A percentile compares a stretch with the other conserved stretches of the same genome.
Evolutionary conservation across 305 asterid species (phyloP).

Genomic region (Fraxinus sp.): DNA sequence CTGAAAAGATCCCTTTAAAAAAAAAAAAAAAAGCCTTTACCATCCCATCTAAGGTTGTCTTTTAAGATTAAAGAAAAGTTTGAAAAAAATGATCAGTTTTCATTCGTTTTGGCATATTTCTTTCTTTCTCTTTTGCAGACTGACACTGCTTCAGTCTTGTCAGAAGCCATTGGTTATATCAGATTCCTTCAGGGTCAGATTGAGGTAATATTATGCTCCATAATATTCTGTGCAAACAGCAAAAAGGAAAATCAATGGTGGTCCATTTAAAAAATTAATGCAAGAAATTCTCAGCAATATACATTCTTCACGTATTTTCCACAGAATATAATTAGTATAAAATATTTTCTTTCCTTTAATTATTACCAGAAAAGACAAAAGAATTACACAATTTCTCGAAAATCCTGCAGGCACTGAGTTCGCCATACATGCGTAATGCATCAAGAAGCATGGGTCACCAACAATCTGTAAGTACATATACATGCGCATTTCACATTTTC

Average conservation of each 20-base stretch:
- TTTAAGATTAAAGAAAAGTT: slow-evolving; percentile 26
- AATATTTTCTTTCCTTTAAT: no score
- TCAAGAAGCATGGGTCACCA: slow-evolving; percentile 39
- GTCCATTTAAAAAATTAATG: background rate
- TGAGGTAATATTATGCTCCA: slow-evolving; percentile 44
- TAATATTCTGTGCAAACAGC: slow-evolving; percentile 9
- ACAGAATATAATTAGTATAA: no score
- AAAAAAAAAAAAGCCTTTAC: background rate
- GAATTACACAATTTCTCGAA: background rate
- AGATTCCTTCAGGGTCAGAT: slow-evolving; percentile 86
- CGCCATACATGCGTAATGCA: slow-evolving; percentile 47
- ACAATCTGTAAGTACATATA: slow-evolving; percentile 33
- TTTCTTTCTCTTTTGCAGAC: slow-evolving; percentile 66
- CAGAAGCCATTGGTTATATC: slow-evolving; percentile 84
- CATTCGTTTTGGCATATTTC: background rate
- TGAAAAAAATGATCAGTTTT: background rate
- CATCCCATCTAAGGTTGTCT: slow-evolving; percentile 35
- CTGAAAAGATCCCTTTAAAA: background rate
- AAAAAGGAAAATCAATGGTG: background rate
- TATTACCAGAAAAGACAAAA: background rate
- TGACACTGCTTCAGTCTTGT: slow-evolving; percentile 90
- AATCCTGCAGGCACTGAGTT: slow-evolving; percentile 45
- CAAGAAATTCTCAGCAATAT: background rate
- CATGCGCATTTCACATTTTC: slow-evolving; percentile 17
- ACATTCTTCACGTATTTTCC: background rate